phyloP scores from a whole-genome alignment of 2,329 filamentous ascomycete species.

The Diaporthe amygdali region DNA sequence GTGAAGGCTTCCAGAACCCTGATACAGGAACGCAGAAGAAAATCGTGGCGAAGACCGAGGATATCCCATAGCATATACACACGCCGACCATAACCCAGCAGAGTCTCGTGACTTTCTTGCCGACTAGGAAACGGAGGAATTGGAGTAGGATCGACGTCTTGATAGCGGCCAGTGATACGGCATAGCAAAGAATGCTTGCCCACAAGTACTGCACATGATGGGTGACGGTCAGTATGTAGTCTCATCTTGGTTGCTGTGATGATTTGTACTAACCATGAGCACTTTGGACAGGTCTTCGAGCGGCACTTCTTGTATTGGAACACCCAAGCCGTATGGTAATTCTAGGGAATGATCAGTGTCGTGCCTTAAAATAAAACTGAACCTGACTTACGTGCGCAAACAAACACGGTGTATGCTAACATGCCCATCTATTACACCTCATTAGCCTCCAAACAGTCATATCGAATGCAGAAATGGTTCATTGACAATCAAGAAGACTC shows the following conservation, averaged over 20 bases:
- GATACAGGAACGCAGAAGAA: background rate
- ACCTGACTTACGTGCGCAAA: background rate
- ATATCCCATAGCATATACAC: background rate
- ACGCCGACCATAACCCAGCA: background rate
- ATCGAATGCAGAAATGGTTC: background rate
- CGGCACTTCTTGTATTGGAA: background rate
- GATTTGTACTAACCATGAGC: background rate
- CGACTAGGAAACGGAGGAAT: constrained; percentile 1
- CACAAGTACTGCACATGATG: background rate
- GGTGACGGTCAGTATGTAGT: background rate
- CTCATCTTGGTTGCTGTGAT: too few relatives aligned
- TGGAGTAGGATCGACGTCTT: background rate
- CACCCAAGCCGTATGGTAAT: background rate
- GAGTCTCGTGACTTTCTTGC: background rate
- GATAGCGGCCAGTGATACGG: background rate
- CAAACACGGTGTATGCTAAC: background rate
- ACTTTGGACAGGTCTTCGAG: background rate
- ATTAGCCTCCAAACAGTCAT: background rate
- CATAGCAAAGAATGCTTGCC: constrained; percentile 5
- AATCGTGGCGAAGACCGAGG: background rate
- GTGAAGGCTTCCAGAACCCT: background rate
- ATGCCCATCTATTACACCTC: background rate
- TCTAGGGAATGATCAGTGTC: background rate
- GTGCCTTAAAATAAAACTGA: background rate
- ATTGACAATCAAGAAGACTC: background rate